Base-by-base conservation (phyloP, 352 stramenopile species). In the Elongisporangium senticosum region DNA sequence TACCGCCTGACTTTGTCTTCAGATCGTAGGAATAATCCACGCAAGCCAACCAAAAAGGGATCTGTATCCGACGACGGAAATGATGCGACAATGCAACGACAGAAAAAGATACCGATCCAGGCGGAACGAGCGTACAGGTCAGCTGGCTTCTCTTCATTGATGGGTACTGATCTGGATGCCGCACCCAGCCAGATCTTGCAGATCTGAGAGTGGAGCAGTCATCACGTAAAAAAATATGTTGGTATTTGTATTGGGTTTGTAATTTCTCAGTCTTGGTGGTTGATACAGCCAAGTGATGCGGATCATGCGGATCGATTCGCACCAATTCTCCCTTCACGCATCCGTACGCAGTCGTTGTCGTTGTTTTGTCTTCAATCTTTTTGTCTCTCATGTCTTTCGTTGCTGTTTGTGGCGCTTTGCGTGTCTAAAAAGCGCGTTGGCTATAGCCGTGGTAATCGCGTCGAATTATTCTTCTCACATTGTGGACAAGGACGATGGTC, bases 401-500 rank as follows among this genome's bases (percentile, higher is more conserved):
- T 43, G 33, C 33, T 43, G 11, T 43, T 43, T 3, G 33, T 43
- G 33, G 33, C 33, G 33, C 33, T 43, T 5, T 15, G 33, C 33
- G 33, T 43, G 33, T 43, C 33, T 43, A 43, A 43, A 43, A 43
- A 43, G 33, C 33, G 33, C 33, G 28, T 39, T 39, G 28, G 28
- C 28, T 6, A 39, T 4, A 63, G 21, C 37, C 49, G 26, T 24
- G 20, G 49, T n/a, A 7, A 53, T 56, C n/a, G n/a, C n/a, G n/a
- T n/a, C n/a, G n/a, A n/a, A n/a, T n/a, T n/a, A n/a, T n/a, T n/a
- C 53, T 50, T 69, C 68, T 48, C 54, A 74, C 57, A 69, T 65
- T 64, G 77, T 79, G 52, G 79, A 91, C 17, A 87, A 61, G n/a
- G 73, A 79, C 40, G 84, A 94, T 49, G 84, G 84, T 53, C 86